phyloP scores from a whole-genome alignment of 2,329 filamentous ascomycete genomes.

The Sporothrix luriei region DNA sequence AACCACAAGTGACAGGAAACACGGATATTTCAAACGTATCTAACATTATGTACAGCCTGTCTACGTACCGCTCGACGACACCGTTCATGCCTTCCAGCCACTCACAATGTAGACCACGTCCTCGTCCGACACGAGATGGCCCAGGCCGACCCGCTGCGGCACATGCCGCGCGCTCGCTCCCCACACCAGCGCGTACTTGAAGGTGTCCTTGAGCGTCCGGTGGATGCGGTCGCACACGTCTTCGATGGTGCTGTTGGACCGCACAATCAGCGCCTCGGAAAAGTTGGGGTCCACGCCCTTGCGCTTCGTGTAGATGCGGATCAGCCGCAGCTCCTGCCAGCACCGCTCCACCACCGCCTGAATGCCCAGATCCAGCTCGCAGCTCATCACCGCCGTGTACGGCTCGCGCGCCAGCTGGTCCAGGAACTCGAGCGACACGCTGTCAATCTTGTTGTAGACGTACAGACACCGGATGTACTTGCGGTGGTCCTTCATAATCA shows the following conservation, averaged over 20 bases:
- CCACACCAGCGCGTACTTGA: conserved; percentile 99
- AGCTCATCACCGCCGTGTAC: conserved; percentile 94
- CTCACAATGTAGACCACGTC: conserved; percentile 70
- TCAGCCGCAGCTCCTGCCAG: conserved; percentile 89
- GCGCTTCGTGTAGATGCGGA: conserved; percentile 94
- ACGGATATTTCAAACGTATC: background rate
- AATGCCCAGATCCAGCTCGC: conserved; percentile 91
- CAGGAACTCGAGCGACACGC: conserved; percentile 88
- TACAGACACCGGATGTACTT: conserved; percentile 96
- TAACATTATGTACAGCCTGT: conserved; percentile 17
- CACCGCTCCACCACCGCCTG: conserved; percentile 91
- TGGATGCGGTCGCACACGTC: conserved; percentile 97
- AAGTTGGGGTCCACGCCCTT: conserved; percentile 92
- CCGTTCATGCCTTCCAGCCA: conserved; percentile 60
- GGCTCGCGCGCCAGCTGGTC: conserved; percentile 90
- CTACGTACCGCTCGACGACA: background rate
- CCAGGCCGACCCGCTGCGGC: conserved; percentile 86
- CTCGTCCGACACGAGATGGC: conserved; percentile 74
- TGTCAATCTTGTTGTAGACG: conserved; percentile 99
- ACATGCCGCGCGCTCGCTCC: conserved; percentile 93
- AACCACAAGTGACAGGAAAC: background rate
- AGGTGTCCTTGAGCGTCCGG: conserved; percentile 92
- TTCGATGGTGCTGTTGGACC: conserved; percentile 84
- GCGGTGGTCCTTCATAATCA: conserved; percentile 98
- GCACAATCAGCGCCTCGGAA: conserved; percentile 86